Evolutionary conservation across 345 rosid genomes (phyloP).

Genomic region (Heritiera fomes): DNA sequence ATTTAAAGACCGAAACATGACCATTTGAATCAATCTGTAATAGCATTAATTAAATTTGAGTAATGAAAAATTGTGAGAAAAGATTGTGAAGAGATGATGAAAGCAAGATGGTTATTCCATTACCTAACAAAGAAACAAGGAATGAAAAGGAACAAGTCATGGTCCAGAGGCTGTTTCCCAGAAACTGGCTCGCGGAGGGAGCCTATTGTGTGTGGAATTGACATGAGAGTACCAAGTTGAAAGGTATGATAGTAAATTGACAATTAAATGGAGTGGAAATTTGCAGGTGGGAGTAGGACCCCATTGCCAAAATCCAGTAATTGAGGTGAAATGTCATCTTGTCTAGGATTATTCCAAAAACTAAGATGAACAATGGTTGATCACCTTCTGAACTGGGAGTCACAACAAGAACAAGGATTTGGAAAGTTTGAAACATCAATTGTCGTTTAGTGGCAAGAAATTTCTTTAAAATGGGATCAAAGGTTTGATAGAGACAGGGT

Average conservation of each 20-base stretch:
- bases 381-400: not conserved
- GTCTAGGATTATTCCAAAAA: not conserved
- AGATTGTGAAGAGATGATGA: not conserved
- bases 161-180: slow-evolving; percentile 1
- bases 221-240: not conserved
- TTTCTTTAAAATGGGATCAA: slow-evolving; percentile 18
- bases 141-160: not conserved
- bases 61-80: not conserved
- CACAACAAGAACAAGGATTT: not conserved
- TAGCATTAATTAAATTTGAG: not conserved
- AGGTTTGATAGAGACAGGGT: not conserved
- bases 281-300: not conserved
- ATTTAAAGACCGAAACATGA: too few relatives aligned
- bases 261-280: not conserved
- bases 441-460: slow-evolving; percentile 16
- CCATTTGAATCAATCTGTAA: too few relatives aligned
- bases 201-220: not conserved
- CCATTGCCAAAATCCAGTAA: slow-evolving; percentile 1
- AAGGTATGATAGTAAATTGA: not conserved
- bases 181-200: not conserved
- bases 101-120: slow-evolving; percentile 2
- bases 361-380: not conserved
- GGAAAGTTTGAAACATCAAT: not conserved
- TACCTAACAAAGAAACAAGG: not conserved
- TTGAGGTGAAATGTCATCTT: not conserved